phyloP scores from a whole-genome alignment of 352 stramenopile genomes.

The Globisporangium emineosum region DNA sequence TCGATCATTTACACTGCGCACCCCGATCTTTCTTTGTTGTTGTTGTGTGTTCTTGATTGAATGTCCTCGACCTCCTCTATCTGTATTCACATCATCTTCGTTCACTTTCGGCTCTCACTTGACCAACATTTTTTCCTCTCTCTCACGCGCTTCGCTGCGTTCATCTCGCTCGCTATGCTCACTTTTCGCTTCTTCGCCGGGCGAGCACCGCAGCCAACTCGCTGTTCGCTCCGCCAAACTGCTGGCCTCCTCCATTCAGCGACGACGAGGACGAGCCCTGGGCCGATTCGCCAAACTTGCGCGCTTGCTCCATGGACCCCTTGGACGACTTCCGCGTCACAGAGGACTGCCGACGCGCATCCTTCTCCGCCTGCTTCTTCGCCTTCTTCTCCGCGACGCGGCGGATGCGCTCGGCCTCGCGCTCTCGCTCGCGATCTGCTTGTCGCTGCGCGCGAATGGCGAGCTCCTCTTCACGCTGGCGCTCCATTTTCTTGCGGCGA shows the following conservation, averaged over 20 bases:
- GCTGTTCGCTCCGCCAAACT: constrained; percentile 68
- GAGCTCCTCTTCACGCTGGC: constrained; percentile 71
- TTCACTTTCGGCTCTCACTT: constrained; percentile 4
- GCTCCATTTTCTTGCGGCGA: constrained; percentile 68
- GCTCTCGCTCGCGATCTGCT: constrained; percentile 54
- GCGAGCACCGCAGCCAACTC: constrained; percentile 81
- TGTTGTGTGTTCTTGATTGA: not conserved
- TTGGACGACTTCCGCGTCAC: constrained; percentile 39
- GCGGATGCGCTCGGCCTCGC: constrained; percentile 69
- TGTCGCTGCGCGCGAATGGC: constrained; percentile 67
- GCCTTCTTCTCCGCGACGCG: constrained; percentile 85
- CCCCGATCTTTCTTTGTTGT: not conserved
- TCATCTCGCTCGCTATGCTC: constrained; percentile 16
- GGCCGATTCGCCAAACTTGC: constrained; percentile 75
- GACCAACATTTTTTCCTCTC: not conserved
- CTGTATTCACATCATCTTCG: constrained; percentile 1
- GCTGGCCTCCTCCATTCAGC: constrained; percentile 27
- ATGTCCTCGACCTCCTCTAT: too few species aligned
- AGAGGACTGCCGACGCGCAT: constrained; percentile 44
- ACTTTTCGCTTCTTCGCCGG: constrained; percentile 46
- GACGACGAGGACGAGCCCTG: constrained; percentile 27
- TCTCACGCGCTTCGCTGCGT: not conserved
- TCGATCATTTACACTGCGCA: constrained; percentile 7
- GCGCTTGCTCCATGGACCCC: constrained; percentile 47
- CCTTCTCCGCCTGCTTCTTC: constrained; percentile 81